A percentile compares a stretch with the other conserved stretches of the same genome.
These are phyloP conservation scores for Phaeomoniella chlamydospora DNA, from an alignment of 2,329 filamentous ascomycete genomes.

Conservation along the genomic window DNA sequence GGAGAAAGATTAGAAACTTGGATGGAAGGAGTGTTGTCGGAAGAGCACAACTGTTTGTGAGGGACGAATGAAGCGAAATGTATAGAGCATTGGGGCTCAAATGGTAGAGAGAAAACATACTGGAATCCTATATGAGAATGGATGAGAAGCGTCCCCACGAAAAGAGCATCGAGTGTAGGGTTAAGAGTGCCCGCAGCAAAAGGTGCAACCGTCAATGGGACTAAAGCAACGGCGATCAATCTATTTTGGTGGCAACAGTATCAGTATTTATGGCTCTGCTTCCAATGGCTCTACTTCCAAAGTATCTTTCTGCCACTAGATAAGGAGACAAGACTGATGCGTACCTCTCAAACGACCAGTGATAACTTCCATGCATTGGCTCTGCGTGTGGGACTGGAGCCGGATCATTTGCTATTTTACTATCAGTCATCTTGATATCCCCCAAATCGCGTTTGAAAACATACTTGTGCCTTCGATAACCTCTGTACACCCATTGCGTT, in stretches of 20 bases:
- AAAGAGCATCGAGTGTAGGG: slow-evolving; percentile 71
- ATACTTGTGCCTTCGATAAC: slow-evolving; percentile 60
- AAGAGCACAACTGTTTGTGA: too few species aligned
- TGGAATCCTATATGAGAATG: slow-evolving; percentile 96
- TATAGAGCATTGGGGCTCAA: too few species aligned
- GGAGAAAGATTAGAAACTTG: too few species aligned
- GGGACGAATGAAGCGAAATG: too few species aligned
- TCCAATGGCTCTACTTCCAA: background rate
- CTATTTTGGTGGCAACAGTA: slow-evolving; percentile 33
- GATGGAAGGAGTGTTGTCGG: too few species aligned
- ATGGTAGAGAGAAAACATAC: too few species aligned
- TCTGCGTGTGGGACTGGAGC: slow-evolving; percentile 56
- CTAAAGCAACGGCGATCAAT: slow-evolving; percentile 60
- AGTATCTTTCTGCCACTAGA: too few species aligned
- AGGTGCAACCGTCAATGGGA: slow-evolving; percentile 78
- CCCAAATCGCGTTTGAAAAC: slow-evolving; percentile 3
- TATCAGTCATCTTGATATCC: background rate
- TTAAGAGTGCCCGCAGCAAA: slow-evolving; percentile 88
- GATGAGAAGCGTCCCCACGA: slow-evolving; percentile 70
- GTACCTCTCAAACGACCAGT: slow-evolving; percentile 87
- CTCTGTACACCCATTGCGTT: too few species aligned
- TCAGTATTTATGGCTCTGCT: slow-evolving; percentile 3
- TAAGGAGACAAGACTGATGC: slow-evolving; percentile 4
- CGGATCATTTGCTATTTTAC: slow-evolving; percentile 66
- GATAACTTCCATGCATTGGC: slow-evolving; percentile 83